Base-by-base conservation (phyloP, 164 flowering plant species). In the Vitis cinerea region DNA sequence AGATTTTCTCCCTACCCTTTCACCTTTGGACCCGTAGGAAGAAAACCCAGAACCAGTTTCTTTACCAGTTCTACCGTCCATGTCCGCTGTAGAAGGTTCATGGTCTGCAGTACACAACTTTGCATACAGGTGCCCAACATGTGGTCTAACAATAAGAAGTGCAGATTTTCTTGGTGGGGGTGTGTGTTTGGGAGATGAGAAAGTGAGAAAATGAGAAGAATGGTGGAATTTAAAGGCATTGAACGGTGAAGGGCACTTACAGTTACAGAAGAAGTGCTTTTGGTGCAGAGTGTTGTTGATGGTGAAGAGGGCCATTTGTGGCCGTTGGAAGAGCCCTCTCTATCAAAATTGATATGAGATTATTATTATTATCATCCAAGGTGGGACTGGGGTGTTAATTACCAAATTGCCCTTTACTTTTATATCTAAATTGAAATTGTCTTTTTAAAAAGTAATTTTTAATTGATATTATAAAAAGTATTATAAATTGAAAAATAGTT, bases 241-340 rank as follows among this genome's bases (percentile, higher is more conserved):
- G 59, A 71, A 67, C 47, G 77, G 9, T 12, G 77, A 70, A 50
- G 83, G 70, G 75, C n/a, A 85, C 88, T 88, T 85, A 85, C 89
- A 82, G 61, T 60, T 75, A 76, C 81, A 70, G 72, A 72, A 72
- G 78, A 78, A 67, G 12, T 78, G 83, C 0, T 70, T 66, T 23
- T 74, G 85, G 47, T 78, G 88, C 55, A 83, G 81, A 30, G 85
- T 66, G 63, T 71, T 54, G 61, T 69, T 80, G 81, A 77, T 74
- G 82, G 80, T 53, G 17, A 68, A 76, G 74, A 79, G 70, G 78
- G 80, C 86, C 88, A 82, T 84, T 63, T 75, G 77, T 86, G 88
- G 83, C 86, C 83, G 82, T 79, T 84, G 49, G 66, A 48, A 61
- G 71, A 30, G 60, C 70, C 50, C 59, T 17, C 13, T 4, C 63